Evolutionary conservation across 495 filamentous ascomycete genomes (phyloP).

Genomic region (Xylaria nigripes): DNA sequence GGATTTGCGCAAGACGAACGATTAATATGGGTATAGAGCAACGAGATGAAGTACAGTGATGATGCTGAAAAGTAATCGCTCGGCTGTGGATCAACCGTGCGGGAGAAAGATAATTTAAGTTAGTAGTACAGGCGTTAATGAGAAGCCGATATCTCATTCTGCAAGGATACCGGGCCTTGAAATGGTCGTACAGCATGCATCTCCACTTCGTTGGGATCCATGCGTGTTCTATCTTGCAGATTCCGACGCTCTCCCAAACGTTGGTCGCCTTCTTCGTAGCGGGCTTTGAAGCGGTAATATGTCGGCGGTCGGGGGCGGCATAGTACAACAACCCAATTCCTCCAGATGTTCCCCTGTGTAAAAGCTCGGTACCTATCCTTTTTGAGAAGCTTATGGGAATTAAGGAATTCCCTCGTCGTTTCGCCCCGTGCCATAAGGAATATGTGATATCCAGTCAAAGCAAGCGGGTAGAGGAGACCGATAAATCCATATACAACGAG

Average conservation of each 20-base stretch:
- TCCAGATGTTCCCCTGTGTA: slow-evolving; percentile 64
- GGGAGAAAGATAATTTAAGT: background rate
- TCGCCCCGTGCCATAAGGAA: slow-evolving; percentile 85
- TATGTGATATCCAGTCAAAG: slow-evolving; percentile 78
- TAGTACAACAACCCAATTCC: slow-evolving; percentile 76
- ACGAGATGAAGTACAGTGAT: background rate
- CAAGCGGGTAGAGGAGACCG: slow-evolving; percentile 70
- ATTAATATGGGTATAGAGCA: slow-evolving; percentile 14
- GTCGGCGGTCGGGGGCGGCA: slow-evolving; percentile 78
- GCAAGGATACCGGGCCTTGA: slow-evolving; percentile 22
- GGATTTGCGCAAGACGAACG: slow-evolving; percentile 1
- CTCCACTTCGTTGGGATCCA: slow-evolving; percentile 29
- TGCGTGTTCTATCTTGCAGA: slow-evolving; percentile 2
- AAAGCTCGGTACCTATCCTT: slow-evolving; percentile 88
- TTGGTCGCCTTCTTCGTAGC: slow-evolving; percentile 75
- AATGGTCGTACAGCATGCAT: slow-evolving; percentile 38
- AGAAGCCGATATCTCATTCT: background rate
- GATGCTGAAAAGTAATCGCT: background rate
- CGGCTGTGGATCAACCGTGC: background rate
- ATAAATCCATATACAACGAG: slow-evolving; percentile 79
- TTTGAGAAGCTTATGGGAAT: slow-evolving; percentile 88
- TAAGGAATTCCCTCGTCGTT: slow-evolving; percentile 92
- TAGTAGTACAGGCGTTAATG: background rate
- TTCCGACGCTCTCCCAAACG: slow-evolving; percentile 48
- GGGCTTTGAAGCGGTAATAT: slow-evolving; percentile 78